These are phyloP conservation scores for Athelia sp. DNA, from an alignment of 1,284 basidiomycete species.

Conservation along the genomic window DNA sequence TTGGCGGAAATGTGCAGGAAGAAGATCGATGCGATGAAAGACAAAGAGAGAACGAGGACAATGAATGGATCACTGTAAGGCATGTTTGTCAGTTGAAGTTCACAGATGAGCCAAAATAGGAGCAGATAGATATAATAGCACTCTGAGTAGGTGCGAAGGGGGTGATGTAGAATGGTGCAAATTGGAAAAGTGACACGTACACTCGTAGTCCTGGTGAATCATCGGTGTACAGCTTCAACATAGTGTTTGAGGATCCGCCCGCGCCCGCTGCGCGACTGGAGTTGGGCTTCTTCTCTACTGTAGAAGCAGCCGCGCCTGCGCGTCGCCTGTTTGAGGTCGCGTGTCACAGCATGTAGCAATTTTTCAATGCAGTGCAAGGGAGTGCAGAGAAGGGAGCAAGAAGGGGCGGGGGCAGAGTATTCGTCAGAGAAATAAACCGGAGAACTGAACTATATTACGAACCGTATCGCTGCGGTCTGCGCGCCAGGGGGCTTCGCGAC, in stretches of 20 bases:
- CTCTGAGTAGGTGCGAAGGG: too few species aligned
- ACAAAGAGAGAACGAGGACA: slow-evolving; percentile 93
- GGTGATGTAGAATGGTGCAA: neutral
- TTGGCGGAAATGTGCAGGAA: slow-evolving; percentile 98
- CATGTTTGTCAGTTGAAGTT: slow-evolving; percentile 1
- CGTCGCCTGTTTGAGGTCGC: slow-evolving; percentile 56
- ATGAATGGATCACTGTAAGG: slow-evolving; percentile 88
- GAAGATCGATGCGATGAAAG: slow-evolving; percentile 98
- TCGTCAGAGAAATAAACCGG: neutral
- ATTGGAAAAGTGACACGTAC: slow-evolving; percentile 51
- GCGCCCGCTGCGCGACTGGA: slow-evolving; percentile 91
- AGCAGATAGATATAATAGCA: slow-evolving; percentile 3
- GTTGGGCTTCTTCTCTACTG: slow-evolving; percentile 62
- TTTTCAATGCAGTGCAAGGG: neutral
- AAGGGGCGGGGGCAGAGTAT: too few species aligned
- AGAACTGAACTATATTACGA: slow-evolving; percentile 23
- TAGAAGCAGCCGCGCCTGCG: slow-evolving; percentile 54
- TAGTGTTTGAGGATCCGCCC: slow-evolving; percentile 94
- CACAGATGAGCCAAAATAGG: neutral
- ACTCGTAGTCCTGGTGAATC: slow-evolving; percentile 96
- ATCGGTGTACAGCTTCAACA: slow-evolving; percentile 98
- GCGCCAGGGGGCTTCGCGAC: slow-evolving; percentile 72
- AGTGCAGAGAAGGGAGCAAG: too few species aligned
- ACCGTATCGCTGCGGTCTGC: slow-evolving; percentile 78
- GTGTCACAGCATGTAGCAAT: slow-evolving; percentile 1